Base-by-base conservation (phyloP, 768 basidiomycete species). In the Sporobolomyces roseus region DNA sequence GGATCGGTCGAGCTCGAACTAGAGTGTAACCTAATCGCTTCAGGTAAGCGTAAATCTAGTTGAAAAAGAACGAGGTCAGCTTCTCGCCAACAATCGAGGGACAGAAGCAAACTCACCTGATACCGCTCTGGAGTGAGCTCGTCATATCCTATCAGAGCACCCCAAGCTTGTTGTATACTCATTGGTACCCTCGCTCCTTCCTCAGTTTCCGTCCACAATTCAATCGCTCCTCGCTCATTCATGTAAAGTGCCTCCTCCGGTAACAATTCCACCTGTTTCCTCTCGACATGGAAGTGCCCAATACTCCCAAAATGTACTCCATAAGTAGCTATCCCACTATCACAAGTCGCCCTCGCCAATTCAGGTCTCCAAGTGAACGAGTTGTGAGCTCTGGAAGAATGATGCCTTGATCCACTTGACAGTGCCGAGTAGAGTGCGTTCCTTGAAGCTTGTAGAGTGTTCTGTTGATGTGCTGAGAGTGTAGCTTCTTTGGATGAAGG, bases 161-260 rank as follows among this genome's bases (percentile, higher is more conserved):
- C 82, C 76, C 86, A 97, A 0, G 88, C 91, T 75, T 98, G 91
- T 77, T 96, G 90, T 5, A 91, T 92, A 58, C 85, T 86, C 88
- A 97, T 93, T 0, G 91, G 90, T 23, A 76, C 75, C 19, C 63
- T 45, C 36, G 41, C 38, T 29, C 51, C 49, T 25, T 53, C 65
- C 21, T 53, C 62, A 4, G 58, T 38, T 68, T 85, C 81, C 75
- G 86, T 88, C 84, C 88, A 92, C 75, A 92, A 92, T 70, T 90
- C 88, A 70, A 97, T 80, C 3, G 88, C 83, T 0, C 96, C 94
- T 49, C 93, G 82, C 79, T 98, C 96, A 51, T 94, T 83, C 36
- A 98, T 84, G 81, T 97, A 98, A 23, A 99, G 83, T 0, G 91
- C 86, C 80, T 99, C 96, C 80, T 99, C 96, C 0, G 96, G 96